Percentiles rank a stretch among this genome's conserved stretches.
Evolutionary conservation across 805 yeast species (phyloP).

Genomic region (Yarrowia osloensis): DNA sequence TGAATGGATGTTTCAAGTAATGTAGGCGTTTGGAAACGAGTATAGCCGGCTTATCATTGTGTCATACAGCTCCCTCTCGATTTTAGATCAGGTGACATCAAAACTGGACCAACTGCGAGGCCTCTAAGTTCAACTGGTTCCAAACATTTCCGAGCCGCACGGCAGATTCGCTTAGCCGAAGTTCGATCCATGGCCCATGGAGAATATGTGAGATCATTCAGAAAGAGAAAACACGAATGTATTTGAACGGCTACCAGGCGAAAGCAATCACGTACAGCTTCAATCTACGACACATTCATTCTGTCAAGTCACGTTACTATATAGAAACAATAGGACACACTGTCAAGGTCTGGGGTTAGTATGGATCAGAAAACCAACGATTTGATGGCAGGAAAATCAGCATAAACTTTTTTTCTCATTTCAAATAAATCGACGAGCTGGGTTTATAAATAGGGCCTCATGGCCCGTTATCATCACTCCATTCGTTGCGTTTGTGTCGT

Average conservation of each 20-base stretch:
- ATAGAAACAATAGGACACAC: not conserved
- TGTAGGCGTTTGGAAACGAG: no score
- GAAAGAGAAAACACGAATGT: no score
- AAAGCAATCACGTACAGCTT: no score
- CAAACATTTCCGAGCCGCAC: not conserved
- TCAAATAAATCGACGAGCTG: slow-evolving; percentile 33
- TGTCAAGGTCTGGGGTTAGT: not conserved
- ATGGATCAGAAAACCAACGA: not conserved
- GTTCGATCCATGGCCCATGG: no score
- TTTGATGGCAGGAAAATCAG: slow-evolving; percentile 5
- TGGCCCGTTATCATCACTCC: slow-evolving; percentile 33
- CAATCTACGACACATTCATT: no score
- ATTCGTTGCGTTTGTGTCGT: not conserved
- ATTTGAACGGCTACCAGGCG: no score
- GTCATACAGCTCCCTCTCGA: no score
- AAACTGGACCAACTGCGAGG: not conserved
- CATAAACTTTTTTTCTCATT: slow-evolving; percentile 32
- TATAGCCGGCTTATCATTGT: no score
- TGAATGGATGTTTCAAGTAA: not conserved
- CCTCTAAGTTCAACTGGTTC: not conserved
- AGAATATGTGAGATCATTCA: no score
- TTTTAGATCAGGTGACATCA: not conserved
- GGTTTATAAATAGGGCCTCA: slow-evolving; percentile 33
- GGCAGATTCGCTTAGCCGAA: no score
- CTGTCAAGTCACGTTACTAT: not conserved